Base-by-base conservation (phyloP, 345 rosid species). In the Hibiscus mutabilis region DNA sequence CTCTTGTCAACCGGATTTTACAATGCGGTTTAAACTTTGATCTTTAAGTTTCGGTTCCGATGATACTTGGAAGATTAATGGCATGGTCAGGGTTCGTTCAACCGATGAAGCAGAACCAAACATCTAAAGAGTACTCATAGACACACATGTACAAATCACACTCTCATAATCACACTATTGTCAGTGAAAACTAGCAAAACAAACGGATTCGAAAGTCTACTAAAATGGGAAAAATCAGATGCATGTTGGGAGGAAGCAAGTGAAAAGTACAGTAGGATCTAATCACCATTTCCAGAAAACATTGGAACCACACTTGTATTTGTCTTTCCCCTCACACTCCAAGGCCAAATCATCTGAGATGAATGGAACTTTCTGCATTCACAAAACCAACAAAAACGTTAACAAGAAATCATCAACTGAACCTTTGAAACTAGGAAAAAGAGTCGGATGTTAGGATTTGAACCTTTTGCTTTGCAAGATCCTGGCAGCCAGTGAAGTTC, bases 251-350 rank as follows among this genome's bases (percentile, higher is more conserved):
- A 52, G 53, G 22, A 7, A 33, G 37, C 69, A 35, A 73, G 63
- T 66, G 72, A 68, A 75, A 74, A 46, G 5, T 22, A 78, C 77
- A 22, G 24, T 14, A 56, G 31, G 42, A 70, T 60, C 40, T 68
- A 19, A 75, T 90, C 90, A 90, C 99, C 98, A 92, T 87, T 95
- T 92, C 99, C 99, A 89, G 88, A 95, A 95, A 56, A 92, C 99
- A 80, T 92, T 95, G 71, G 98, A 95, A 74, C 99, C 99, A 75
- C 99, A 92, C 86, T 92, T 90, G 89, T 62, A 92, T 80, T 95
- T 95, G 88, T 95, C 99, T 71, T 90, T 92, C 42, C 99, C 97
- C 86, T 89, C 86, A 44, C 99, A 95, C 74, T 90, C 99, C 89
- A 95, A 74, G 0, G 63, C 91, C 81, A 92, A 71, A 81, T 95